Evolutionary conservation across 176 grass and related monocot species (phyloP).

Genomic region (Zizania latifolia): DNA sequence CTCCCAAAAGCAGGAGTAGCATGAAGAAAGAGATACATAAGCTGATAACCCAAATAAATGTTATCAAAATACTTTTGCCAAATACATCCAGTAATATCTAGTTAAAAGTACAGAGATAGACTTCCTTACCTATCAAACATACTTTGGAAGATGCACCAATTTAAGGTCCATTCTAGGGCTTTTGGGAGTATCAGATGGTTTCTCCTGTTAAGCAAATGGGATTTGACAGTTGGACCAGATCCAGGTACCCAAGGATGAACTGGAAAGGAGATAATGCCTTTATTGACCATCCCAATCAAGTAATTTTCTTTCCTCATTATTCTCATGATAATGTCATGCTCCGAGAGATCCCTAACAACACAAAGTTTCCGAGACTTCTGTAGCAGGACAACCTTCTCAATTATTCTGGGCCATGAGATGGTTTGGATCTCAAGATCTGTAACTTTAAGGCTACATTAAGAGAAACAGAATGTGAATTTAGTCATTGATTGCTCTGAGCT

Average conservation of each 20-base stretch:
- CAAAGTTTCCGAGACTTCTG: constrained; percentile 74
- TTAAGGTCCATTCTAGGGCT: constrained; percentile 93
- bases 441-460: constrained; percentile 64
- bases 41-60: not conserved
- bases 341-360: constrained; percentile 89
- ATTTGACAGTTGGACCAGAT: constrained; percentile 57
- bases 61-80: not conserved
- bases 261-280: constrained; percentile 87
- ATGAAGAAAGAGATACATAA: constrained; percentile 20
- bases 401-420: constrained; percentile 87
- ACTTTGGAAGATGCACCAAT: constrained; percentile 98
- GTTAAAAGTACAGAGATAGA: not conserved
- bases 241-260: constrained; percentile 75
- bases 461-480: constrained; percentile 17
- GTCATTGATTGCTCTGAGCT: constrained; percentile 12
- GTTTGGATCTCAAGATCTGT: constrained; percentile 91
- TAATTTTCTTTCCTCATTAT: constrained; percentile 99
- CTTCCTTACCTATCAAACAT: constrained; percentile 93
- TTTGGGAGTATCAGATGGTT: constrained; percentile 85
- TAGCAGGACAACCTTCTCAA: constrained; percentile 78
- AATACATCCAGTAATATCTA: not conserved
- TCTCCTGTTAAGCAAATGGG: constrained; percentile 41
- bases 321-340: constrained; percentile 94
- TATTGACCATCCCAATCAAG: constrained; percentile 98
- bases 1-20: not conserved